Conservation (phyloP, 129 eudicot species). For the carrot (Daucus carota) region DNA sequence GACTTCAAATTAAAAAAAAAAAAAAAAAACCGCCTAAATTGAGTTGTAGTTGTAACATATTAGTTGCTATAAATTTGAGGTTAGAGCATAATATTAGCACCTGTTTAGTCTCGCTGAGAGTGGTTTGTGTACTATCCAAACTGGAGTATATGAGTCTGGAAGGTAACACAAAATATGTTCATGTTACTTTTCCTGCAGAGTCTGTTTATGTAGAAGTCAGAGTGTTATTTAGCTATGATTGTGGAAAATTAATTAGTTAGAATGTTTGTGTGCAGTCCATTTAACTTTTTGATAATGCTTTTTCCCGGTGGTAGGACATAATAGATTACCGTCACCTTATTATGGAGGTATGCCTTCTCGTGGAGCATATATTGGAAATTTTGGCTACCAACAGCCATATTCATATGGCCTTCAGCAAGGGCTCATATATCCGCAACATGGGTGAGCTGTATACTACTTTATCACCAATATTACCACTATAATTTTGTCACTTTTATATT, state of each 20-base stretch:
- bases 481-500: neutral
- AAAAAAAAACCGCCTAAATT: too few species aligned
- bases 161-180: neutral
- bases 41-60: too few species aligned
- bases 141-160: too few species aligned
- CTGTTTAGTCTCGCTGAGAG: neutral
- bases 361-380: slow-evolving; percentile 57
- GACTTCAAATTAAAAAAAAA: too few species aligned
- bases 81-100: too few species aligned
- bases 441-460: slow-evolving; percentile 29
- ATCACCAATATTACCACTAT: too few species aligned
- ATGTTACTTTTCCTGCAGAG: neutral
- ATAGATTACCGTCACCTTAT: slow-evolving; percentile 59
- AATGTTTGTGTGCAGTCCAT: neutral
- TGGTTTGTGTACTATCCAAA: too few species aligned
- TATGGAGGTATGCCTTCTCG: slow-evolving; percentile 52
- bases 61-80: too few species aligned
- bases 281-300: slow-evolving; percentile 4
- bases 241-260: neutral
- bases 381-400: slow-evolving; percentile 78
- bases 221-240: neutral
- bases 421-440: slow-evolving; percentile 57
- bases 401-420: slow-evolving; percentile 70
- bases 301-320: slow-evolving; percentile 42
- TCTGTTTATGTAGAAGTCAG: neutral